These are phyloP conservation scores for Pseudogymnoascus sp. DNA, from an alignment of 2,329 filamentous ascomycete species.

Conservation along the genomic window DNA sequence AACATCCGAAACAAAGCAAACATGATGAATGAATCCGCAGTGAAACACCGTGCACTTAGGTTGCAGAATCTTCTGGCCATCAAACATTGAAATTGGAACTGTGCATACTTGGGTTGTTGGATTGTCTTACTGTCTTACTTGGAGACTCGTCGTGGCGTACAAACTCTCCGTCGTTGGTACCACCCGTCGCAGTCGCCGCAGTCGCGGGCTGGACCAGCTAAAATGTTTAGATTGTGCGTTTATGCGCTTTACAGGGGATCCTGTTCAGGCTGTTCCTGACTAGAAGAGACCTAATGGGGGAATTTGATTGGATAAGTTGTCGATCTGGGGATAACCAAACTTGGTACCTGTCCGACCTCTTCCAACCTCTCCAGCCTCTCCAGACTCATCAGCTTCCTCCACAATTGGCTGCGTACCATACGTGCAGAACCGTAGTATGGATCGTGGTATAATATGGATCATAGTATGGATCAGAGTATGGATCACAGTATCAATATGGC, in stretches of 20 bases:
- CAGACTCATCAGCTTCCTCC: not conserved
- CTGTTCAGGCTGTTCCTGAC: not conserved
- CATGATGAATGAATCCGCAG: not conserved
- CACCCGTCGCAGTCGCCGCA: not conserved
- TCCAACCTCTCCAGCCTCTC: not conserved
- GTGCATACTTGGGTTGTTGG: not conserved
- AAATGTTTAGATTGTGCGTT: not conserved
- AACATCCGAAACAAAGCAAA: not conserved
- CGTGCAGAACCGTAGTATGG: not conserved
- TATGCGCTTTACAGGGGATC: conserved; percentile 3
- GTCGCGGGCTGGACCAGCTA: not conserved
- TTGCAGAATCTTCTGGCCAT: conserved; percentile 5
- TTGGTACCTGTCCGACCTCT: not conserved
- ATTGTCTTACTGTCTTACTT: not conserved
- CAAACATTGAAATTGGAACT: not conserved
- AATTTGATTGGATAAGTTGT: not conserved
- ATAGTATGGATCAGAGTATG: not conserved
- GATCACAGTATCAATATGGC: not conserved
- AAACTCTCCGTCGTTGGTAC: not conserved
- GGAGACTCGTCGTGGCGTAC: not conserved
- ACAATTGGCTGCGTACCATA: not conserved
- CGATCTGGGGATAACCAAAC: not conserved
- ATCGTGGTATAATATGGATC: not conserved
- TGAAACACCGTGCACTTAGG: not conserved
- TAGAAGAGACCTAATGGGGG: not conserved